Conservation (phyloP, 441 rosid genomes). For the Corymbia citriodora region DNA sequence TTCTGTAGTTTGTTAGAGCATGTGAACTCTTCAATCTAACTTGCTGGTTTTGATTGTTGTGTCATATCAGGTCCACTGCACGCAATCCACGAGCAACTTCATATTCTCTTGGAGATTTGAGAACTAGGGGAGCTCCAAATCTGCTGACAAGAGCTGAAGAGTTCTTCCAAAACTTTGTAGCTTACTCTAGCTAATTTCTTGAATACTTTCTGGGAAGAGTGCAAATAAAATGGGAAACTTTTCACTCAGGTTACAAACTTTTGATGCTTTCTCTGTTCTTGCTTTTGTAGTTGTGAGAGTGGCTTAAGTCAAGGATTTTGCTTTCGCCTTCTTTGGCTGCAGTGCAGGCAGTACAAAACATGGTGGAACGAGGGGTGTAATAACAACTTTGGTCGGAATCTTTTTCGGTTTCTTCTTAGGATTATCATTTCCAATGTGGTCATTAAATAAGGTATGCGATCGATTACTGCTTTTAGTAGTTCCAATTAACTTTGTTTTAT, state of each 20-base stretch:
- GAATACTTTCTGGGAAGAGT: background rate
- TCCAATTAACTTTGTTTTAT: background rate
- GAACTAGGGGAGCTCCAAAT: background rate
- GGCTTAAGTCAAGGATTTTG: background rate
- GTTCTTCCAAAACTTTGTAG: background rate
- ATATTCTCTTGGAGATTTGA: background rate
- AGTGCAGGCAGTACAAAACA: background rate
- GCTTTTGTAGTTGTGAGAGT: background rate
- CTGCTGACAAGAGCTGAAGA: background rate
- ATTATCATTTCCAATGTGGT: background rate
- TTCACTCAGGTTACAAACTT: background rate
- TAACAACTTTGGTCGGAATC: background rate
- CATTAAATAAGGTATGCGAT: constrained; percentile 1
- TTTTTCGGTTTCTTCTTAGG: constrained; percentile 7
- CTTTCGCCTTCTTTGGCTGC: background rate
- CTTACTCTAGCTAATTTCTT: background rate
- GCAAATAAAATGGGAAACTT: background rate
- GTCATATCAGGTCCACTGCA: background rate
- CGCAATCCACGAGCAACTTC: background rate
- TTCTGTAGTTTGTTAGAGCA: background rate
- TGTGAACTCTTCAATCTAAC: background rate
- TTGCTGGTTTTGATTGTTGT: background rate
- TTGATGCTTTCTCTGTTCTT: background rate
- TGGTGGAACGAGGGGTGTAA: background rate
- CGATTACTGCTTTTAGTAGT: background rate